Base-by-base conservation (phyloP, 2,329 filamentous ascomycete genomes). In the Dothiorella sarmentorum region DNA sequence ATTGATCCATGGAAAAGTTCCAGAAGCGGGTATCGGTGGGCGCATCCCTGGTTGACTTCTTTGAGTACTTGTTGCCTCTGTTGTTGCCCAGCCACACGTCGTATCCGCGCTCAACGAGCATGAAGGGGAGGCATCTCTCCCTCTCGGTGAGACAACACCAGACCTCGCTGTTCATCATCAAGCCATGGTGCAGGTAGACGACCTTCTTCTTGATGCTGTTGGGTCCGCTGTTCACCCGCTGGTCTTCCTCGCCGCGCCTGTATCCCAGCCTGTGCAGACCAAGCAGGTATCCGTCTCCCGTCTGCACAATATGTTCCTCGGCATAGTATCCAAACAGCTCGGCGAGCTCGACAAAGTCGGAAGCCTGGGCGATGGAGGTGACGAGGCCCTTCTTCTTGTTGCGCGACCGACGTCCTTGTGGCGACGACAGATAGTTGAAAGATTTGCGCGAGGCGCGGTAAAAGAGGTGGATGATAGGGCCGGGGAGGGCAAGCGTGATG, bases 41-140 rank as follows among this genome's bases (percentile, higher is more conserved):
- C 0, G 90, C 87, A 62, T 80, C 79, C 60, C 87, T 82, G 53
- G 92, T 84, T 2, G 87, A 92, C 76, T 99, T 99, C 74, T 97
- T 99, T 44, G 91, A 96, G 76, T 99, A 99, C 72, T 99, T 99
- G 81, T 99, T 99, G 51, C 94, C 94, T 33, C 94, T 87, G 69
- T 99, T 99, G 73, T 99, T 99, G 52, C 94, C 94, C 62, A 99
- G 81, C 90, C 94, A 99, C 63, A 97, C 93, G 77, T 99, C 94
- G 67, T 95, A 99, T 2, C 94, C 94, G 67, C 84, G 83, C 68
- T 97, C 91, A 0, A 96, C 91, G 42, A 99, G 79, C 64, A 89
- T 83, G 70, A 99, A 97, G 0, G 94, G 91, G 37, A 99, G 78
- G 65, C 89, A 93, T 65, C 92, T 84, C 72, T 95, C 83, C 65